These are phyloP conservation scores for Manihot esculenta DNA, from an alignment of 441 rosid species.

Conservation along the genomic window DNA sequence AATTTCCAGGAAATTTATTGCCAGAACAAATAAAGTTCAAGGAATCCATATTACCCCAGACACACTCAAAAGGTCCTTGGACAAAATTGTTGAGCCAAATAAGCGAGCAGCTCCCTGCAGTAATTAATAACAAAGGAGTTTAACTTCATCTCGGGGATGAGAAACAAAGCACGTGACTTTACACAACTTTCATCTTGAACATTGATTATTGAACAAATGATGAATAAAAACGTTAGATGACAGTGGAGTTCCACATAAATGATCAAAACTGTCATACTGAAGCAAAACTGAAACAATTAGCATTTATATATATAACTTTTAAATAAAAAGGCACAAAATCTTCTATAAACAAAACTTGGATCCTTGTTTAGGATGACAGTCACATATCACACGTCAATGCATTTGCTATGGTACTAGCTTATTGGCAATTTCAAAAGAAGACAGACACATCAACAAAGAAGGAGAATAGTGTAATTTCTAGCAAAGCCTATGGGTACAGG, in stretches of 20 bases:
- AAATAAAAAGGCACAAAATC: slow-evolving; percentile 5
- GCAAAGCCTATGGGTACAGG: too few relatives aligned
- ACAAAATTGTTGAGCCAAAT: slow-evolving; percentile 84
- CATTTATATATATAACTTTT: too few relatives aligned
- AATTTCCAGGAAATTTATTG: background rate
- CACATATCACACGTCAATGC: too few relatives aligned
- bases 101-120: slow-evolving; percentile 94
- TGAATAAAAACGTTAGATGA: background rate
- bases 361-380: background rate
- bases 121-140: slow-evolving; percentile 18
- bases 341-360: too few relatives aligned
- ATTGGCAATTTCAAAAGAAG: background rate
- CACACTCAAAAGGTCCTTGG: slow-evolving; percentile 70
- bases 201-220: background rate
- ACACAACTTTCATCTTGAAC: background rate
- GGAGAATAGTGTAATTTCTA: background rate
- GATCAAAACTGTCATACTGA: background rate
- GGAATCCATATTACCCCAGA: slow-evolving; percentile 66
- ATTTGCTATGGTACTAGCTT: background rate
- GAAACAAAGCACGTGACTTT: slow-evolving; percentile 10
- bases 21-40: background rate
- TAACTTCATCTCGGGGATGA: slow-evolving; percentile 9
- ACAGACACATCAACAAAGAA: background rate
- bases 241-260: background rate
- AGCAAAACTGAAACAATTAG: too few relatives aligned